Percentiles rank a stretch among this genome's conserved stretches.
Evolutionary conservation across 805 yeast species (phyloP).

Genomic region (Tetrapisispora fleetii): DNA sequence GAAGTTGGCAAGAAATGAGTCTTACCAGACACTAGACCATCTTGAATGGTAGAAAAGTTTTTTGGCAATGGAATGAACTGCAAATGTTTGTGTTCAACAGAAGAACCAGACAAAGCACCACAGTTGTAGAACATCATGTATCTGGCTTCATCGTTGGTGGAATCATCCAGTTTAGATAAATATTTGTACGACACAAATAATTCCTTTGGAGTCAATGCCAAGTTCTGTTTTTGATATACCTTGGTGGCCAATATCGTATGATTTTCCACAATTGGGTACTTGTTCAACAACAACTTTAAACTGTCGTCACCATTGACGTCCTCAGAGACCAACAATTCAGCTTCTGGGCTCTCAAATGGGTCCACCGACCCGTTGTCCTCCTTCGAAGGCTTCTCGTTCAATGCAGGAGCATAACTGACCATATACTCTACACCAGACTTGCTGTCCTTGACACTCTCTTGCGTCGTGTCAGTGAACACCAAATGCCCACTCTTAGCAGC

Average conservation of each 20-base stretch:
- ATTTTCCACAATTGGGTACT: constrained; percentile 71
- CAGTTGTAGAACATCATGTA: constrained; percentile 83
- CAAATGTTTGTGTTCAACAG: constrained; percentile 86
- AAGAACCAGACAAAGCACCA: constrained; percentile 84
- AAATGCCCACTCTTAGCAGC: constrained; percentile 42
- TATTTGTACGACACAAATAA: constrained; percentile 49
- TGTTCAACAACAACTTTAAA: constrained; percentile 65
- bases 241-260: constrained; percentile 77
- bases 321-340: constrained; percentile 52
- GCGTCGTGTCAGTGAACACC: constrained; percentile 34
- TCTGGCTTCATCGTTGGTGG: constrained; percentile 30
- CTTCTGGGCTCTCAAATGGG: constrained; percentile 78
- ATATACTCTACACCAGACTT: constrained; percentile 26
- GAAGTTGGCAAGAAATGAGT: constrained; percentile 47
- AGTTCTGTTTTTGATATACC: constrained; percentile 57
- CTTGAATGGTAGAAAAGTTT: constrained; percentile 50
- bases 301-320: constrained; percentile 37
- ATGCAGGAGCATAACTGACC: constrained; percentile 27
- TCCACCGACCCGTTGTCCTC: constrained; percentile 31
- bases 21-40: constrained; percentile 32
- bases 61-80: constrained; percentile 72
- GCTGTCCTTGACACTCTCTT: constrained; percentile 21
- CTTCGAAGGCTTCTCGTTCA: constrained; percentile 32
- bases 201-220: constrained; percentile 67
- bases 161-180: constrained; percentile 39